Evolutionary conservation across 495 filamentous ascomycete genomes (phyloP).

Genomic region (Talaromyces adpressus): DNA sequence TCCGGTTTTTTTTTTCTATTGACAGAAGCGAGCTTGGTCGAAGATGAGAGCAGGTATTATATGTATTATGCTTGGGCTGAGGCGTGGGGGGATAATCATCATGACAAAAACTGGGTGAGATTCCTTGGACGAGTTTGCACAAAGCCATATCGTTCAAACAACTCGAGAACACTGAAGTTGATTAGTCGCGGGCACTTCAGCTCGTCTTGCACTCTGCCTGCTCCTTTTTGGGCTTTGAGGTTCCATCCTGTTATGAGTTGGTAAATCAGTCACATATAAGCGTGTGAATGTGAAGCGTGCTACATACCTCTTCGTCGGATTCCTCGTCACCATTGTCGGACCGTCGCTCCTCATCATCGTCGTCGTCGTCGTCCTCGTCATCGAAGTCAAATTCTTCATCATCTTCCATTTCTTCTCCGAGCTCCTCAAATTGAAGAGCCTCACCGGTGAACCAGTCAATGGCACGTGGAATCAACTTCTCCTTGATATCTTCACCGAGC

Average conservation of each 20-base stretch:
- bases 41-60: conserved; percentile 6
- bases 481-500: conserved; percentile 98
- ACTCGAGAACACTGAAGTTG: neutral
- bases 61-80: conserved; percentile 8
- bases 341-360: conserved; percentile 65
- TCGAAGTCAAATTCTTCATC: conserved; percentile 83
- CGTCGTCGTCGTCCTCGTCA: conserved; percentile 87
- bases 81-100: neutral
- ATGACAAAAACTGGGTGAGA: conserved; percentile 2
- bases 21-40: neutral
- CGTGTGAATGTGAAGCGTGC: neutral
- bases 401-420: conserved; percentile 80
- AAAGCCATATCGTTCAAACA: neutral
- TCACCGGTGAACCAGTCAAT: conserved; percentile 99
- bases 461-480: conserved; percentile 97
- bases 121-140: neutral
- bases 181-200: conserved; percentile 35
- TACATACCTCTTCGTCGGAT: conserved; percentile 87
- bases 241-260: conserved; percentile 65
- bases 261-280: conserved; percentile 16
- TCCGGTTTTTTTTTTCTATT: conserved; percentile 3
- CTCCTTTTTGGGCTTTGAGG: conserved; percentile 96
- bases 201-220: conserved; percentile 99
- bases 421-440: conserved; percentile 92
- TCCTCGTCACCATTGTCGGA: conserved; percentile 58